Percentiles rank a stretch among this genome's conserved stretches.
phyloP scores from a whole-genome alignment of 495 filamentous ascomycete genomes.

The Entonaema liquescens region DNA sequence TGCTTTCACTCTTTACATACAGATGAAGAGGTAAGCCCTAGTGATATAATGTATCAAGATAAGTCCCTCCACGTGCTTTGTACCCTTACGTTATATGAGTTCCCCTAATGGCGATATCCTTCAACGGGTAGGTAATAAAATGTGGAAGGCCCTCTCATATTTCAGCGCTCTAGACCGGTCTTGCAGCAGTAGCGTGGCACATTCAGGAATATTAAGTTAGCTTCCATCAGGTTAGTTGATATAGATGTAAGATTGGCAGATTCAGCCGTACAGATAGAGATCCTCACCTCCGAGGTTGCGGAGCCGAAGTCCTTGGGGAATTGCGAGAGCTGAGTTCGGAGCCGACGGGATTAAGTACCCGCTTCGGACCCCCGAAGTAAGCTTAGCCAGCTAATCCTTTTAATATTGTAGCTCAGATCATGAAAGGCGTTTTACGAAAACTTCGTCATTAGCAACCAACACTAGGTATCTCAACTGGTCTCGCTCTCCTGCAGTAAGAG shows the following conservation, averaged over 20 bases:
- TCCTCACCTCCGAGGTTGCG: background rate
- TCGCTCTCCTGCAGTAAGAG: no score
- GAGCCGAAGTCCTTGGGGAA: background rate
- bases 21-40: slow-evolving; percentile 4
- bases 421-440: no score
- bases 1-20: background rate
- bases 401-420: no score
- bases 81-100: background rate
- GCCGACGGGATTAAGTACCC: background rate
- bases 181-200: background rate
- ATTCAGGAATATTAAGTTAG: background rate
- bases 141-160: background rate
- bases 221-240: background rate
- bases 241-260: background rate
- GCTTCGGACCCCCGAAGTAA: background rate
- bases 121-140: background rate
- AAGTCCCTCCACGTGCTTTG: background rate
- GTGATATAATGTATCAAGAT: background rate
- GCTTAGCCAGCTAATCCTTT: background rate
- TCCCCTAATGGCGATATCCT: background rate
- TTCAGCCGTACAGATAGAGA: background rate
- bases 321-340: background rate
- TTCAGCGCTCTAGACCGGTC: background rate
- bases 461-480: no score
- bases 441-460: no score